Evolutionary conservation across 2,329 filamentous ascomycete species (phyloP).

Genomic region (Bipolaris bicolor): DNA sequence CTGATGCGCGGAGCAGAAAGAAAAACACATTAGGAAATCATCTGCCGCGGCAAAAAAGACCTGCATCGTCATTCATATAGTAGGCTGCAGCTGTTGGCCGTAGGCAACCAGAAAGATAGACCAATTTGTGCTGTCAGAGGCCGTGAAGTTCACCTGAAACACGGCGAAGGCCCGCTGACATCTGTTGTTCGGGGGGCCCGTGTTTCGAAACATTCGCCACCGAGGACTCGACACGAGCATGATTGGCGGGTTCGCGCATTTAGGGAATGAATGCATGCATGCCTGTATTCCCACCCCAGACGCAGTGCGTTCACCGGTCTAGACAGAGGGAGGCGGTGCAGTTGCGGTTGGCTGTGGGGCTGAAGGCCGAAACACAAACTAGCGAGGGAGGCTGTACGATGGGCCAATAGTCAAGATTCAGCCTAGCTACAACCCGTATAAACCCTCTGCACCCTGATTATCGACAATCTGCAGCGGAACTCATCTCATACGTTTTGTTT

Average conservation of each 20-base stretch:
- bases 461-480: background rate
- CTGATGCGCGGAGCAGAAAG: background rate
- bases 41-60: background rate
- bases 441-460: background rate
- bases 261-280: constrained; percentile 1
- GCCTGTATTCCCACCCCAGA: constrained; percentile 4
- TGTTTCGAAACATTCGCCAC: constrained; percentile 30
- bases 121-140: constrained; percentile 15
- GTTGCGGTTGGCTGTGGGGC: constrained; percentile 9
- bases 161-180: constrained; percentile 8
- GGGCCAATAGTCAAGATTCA: constrained; percentile 11
- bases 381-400: constrained; percentile 3
- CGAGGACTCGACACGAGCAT: constrained; percentile 13
- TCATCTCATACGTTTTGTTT: background rate
- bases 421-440: background rate
- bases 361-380: constrained; percentile 19
- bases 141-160: constrained; percentile 40
- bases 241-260: constrained; percentile 1
- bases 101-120: background rate
- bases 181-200: constrained; percentile 20
- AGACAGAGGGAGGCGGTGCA: constrained; percentile 4
- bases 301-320: constrained; percentile 10
- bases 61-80: constrained; percentile 1
- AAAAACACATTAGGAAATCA: background rate
- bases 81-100: background rate